Evolutionary conservation across 1,284 basidiomycete species (phyloP).

Genomic region (Rhodotorula sp.): DNA sequence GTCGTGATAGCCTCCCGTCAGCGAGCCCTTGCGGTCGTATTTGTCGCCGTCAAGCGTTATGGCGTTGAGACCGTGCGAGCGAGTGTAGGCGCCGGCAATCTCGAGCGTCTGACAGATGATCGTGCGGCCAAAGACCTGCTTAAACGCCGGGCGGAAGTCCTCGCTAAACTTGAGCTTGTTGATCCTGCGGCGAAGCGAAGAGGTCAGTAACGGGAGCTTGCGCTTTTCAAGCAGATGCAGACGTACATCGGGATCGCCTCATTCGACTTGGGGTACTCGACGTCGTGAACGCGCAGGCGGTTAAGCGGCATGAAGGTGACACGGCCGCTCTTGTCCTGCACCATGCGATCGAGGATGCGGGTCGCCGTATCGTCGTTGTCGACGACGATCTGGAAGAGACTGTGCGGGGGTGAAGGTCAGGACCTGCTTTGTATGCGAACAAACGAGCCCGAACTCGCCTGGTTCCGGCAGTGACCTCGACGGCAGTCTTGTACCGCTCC

Average conservation of each 20-base stretch:
- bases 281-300: slow-evolving; percentile 75
- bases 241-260: slow-evolving; percentile 72
- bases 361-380: slow-evolving; percentile 91
- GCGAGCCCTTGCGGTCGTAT: slow-evolving; percentile 90
- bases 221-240: neutral
- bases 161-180: slow-evolving; percentile 78
- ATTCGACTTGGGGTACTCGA: slow-evolving; percentile 65
- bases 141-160: slow-evolving; percentile 75
- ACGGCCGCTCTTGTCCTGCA: slow-evolving; percentile 84
- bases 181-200: slow-evolving; percentile 34
- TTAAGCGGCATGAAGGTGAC: slow-evolving; percentile 99
- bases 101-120: slow-evolving; percentile 91
- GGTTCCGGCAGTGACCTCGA: slow-evolving; percentile 91
- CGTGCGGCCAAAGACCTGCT: slow-evolving; percentile 98
- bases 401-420: slow-evolving; percentile 45
- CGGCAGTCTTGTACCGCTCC: slow-evolving; percentile 89
- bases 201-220: neutral
- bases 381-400: slow-evolving; percentile 95
- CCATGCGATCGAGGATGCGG: slow-evolving; percentile 84
- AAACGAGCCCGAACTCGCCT: slow-evolving; percentile 57
- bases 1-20: slow-evolving; percentile 96
- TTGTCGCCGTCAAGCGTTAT: slow-evolving; percentile 98
- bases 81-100: slow-evolving; percentile 89
- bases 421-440: neutral
- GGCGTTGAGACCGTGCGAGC: slow-evolving; percentile 90